phyloP scores from a whole-genome alignment of 495 filamentous ascomycete genomes.

The Entonaema liquescens region DNA sequence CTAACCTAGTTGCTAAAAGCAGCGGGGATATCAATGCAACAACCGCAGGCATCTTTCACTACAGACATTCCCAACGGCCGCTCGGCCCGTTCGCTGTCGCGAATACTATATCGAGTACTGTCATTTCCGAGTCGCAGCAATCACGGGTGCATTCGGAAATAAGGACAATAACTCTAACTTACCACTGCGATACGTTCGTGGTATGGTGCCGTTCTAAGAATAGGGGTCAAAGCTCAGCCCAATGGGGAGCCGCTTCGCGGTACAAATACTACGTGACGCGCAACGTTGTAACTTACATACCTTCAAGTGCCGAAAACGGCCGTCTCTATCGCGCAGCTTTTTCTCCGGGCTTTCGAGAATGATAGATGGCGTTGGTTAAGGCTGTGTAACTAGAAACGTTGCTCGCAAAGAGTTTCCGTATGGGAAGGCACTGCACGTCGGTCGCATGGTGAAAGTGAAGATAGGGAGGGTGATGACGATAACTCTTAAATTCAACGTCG shows the following conservation, averaged over 20 bases:
- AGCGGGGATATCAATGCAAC: background rate
- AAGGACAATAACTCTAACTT: background rate
- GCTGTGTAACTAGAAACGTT: slow-evolving; percentile 19
- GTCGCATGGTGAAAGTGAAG: background rate
- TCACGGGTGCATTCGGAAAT: slow-evolving; percentile 2
- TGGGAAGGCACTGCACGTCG: background rate
- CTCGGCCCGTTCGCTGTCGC: background rate
- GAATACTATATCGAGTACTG: background rate
- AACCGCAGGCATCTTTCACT: background rate
- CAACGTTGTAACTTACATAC: slow-evolving; percentile 23
- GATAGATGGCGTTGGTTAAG: background rate
- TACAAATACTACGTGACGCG: slow-evolving; percentile 21
- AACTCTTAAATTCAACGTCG: background rate
- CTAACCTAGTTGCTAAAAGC: background rate
- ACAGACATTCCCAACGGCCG: background rate
- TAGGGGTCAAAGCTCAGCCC: slow-evolving; percentile 11
- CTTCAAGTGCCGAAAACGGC: background rate
- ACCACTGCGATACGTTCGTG: background rate
- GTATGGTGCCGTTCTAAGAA: slow-evolving; percentile 4
- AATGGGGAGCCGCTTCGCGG: background rate
- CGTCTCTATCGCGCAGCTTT: background rate
- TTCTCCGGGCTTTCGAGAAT: background rate
- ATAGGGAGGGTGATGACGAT: background rate
- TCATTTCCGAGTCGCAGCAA: background rate
- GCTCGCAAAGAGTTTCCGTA: background rate